Evolutionary conservation across 2,329 filamentous ascomycete genomes (phyloP), one percentile per base, ranked within the genome.

Genomic region (Penicillium sclerotiorum): DNA sequence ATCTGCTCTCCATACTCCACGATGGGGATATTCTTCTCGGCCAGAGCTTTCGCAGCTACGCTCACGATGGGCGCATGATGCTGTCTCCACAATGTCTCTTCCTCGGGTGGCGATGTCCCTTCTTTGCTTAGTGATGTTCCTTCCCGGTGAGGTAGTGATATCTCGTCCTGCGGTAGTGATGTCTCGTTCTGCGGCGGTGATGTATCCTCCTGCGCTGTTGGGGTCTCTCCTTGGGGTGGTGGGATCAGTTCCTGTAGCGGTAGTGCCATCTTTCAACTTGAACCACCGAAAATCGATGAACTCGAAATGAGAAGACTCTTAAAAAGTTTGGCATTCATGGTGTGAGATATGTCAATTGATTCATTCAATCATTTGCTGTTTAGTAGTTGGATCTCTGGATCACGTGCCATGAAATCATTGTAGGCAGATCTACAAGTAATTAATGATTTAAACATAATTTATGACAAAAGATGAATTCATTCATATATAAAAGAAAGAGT

Each of bases 21-120:
- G 28, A 41, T 15, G 6, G 22, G 11, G 22, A 41, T 41, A 18
- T 41, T 25, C 9, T n/a, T 18, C 6, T 41, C 38, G 17, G 28
- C 12, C 11, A 28, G 23, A 8, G 38, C 38, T n/a, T 18, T 41
- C 8, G 47, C 50, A 48, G 53, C 53, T 36, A 37, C 18, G 15
- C 44, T 36, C 18, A 39, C 15, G 28, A 36, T 40, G 12, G 15
- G 28, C n/a, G 27, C 11, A 50, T 50, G 27, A 20, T 4, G 1
- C 36, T 50, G 36, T 50, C 2, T 23, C 17, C 3, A 5, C 6
- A 15, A 12, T 38, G 21, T 32, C 40, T 36, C 28, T 36, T 36
- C 13, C 33, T 23, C n/a, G 36, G 42, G 20, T 42, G 28, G 17
- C 22, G 40, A 39, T 39, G 32, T 20, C 37, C 35, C 40, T 18